Base-by-base conservation (phyloP, 805 yeast species). In the Hanseniaspora occidentalis region DNA sequence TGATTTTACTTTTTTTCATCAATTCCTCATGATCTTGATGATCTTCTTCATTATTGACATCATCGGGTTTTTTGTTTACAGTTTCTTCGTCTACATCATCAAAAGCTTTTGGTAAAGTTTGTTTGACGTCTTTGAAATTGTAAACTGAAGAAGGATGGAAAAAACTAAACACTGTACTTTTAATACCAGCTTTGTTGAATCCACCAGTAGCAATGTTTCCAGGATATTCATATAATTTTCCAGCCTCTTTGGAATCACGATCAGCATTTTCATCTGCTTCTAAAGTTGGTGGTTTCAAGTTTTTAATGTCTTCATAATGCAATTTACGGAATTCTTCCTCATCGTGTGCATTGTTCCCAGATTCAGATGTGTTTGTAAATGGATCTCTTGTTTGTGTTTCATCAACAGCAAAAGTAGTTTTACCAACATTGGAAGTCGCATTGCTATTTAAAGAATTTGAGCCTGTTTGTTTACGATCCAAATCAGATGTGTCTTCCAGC, bases 71-170 rank as follows among this genome's bases (percentile, higher is more conserved):
- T 47, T 46, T 35, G 52, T 57, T 14, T 45, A 47, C 45, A 16
- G 61, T 58, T 23, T 55, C 56, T 13, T 52, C 49, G 44, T 53
- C 56, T 1, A 67, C 62, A 6, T 51, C 38, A 36, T 54, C 64
- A 43, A 53, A 58, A 20, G 45, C 48, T 31, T 44, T 50, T n/a
- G 69, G 69, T 37, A 65, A 44, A 38, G 58, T 57, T 22, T 39
- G 41, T 35, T 78, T 68, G 19, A 73, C 51, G 34, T 53, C 43
- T 26, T 66, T 68, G 47, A 73, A 75, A 17, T 69, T 58, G 49
- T 70, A 71, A 14, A 63, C 53, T 29, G 52, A 49, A 47, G 59
- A 60, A 27, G 80, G 80, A 31, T 56, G 52, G 60, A 72, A 70
- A 56, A 73, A 70, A 44, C 64, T 60, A 23, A 46, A 42, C 6